These are phyloP conservation scores for Sarcomyxa edulis DNA, from an alignment of 768 basidiomycete species.

Conservation along the genomic window DNA sequence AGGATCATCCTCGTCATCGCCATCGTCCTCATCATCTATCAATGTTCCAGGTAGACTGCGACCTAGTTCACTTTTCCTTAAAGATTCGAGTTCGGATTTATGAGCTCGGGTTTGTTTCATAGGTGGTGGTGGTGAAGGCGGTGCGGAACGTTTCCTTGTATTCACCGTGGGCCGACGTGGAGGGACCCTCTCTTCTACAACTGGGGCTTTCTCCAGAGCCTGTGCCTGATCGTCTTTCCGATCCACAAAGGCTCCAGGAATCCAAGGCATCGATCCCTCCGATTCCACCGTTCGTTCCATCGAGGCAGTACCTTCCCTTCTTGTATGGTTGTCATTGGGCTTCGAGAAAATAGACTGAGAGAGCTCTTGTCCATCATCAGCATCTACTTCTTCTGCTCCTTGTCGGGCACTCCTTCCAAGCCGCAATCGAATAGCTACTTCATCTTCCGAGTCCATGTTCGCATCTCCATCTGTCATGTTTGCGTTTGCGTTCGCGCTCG, in stretches of 20 bases:
- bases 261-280: conserved; percentile 23
- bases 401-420: conserved; percentile 10
- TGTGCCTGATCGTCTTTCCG: conserved; percentile 24
- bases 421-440: conserved; percentile 11
- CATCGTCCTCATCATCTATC: conserved; percentile 20
- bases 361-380: conserved; percentile 12
- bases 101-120: conserved; percentile 5
- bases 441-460: conserved; percentile 17
- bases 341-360: conserved; percentile 25
- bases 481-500: no score
- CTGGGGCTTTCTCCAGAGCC: conserved; percentile 21
- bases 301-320: conserved; percentile 7
- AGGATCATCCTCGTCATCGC: conserved; percentile 17
- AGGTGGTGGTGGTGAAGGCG: conserved; percentile 8
- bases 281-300: conserved; percentile 4
- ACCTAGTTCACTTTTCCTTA: conserved; percentile 2
- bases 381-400: conserved; percentile 13
- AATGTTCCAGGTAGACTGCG: conserved; percentile 20
- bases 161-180: conserved; percentile 17
- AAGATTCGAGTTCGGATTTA: no score
- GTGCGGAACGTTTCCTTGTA: conserved; percentile 12
- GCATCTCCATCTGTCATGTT: conserved; percentile 10
- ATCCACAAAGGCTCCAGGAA: conserved; percentile 38
- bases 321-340: conserved; percentile 12
- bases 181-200: conserved; percentile 25